Percentiles rank a stretch among this genome's conserved stretches.
These are phyloP conservation scores for Phoenix roebelenii DNA, from an alignment of 176 grass and related monocot genomes.

Conservation along the genomic window DNA sequence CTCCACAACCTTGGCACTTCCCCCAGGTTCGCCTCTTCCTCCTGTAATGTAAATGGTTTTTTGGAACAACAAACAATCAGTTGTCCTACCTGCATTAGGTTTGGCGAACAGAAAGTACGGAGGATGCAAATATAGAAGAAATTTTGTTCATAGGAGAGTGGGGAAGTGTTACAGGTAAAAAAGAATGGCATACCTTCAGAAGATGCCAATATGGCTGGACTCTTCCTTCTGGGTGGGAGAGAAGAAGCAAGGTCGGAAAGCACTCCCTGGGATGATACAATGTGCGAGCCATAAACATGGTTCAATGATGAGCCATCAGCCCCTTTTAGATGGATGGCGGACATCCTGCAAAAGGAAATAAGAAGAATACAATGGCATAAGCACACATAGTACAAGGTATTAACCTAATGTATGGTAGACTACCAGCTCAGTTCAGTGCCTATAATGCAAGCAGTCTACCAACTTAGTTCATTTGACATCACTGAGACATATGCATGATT, in stretches of 20 bases:
- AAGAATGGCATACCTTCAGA: conserved; percentile 40
- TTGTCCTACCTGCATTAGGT: too few species aligned
- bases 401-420: too few species aligned
- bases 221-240: conserved; percentile 37
- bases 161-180: neutral
- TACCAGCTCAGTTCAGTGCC: too few species aligned
- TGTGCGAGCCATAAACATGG: conserved; percentile 24
- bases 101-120: too few species aligned
- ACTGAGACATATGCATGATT: too few species aligned
- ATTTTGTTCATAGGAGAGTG: too few species aligned
- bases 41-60: conserved; percentile 1
- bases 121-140: too few species aligned
- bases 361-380: neutral
- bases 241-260: conserved; percentile 15
- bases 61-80: too few species aligned
- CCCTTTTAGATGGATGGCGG: conserved; percentile 32
- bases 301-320: conserved; percentile 31
- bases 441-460: too few species aligned
- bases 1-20: conserved; percentile 17
- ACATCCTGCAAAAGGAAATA: conserved; percentile 30
- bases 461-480: too few species aligned
- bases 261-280: conserved; percentile 15
- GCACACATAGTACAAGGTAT: too few species aligned
- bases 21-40: neutral
- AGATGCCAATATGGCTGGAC: conserved; percentile 18